These are phyloP conservation scores for Claviceps sp. DNA, from an alignment of 2,329 filamentous ascomycete species.

Conservation along the genomic window DNA sequence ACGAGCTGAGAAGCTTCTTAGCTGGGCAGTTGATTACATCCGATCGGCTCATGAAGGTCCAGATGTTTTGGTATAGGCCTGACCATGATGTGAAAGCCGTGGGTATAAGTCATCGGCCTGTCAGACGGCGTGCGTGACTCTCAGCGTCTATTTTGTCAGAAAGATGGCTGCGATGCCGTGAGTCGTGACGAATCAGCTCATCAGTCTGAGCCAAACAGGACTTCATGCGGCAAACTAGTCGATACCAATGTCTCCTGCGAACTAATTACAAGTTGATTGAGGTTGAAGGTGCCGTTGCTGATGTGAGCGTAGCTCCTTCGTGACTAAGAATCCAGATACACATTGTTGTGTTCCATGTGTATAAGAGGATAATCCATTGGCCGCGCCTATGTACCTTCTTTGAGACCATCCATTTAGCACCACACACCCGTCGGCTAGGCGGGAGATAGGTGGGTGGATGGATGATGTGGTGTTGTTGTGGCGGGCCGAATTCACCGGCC, in stretches of 20 bases:
- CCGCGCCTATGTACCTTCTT: background rate
- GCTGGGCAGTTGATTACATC: background rate
- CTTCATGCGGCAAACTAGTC: background rate
- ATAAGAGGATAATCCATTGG: background rate
- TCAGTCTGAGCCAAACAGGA: background rate
- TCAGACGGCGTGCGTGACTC: background rate
- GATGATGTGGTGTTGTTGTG: slow-evolving; percentile 1
- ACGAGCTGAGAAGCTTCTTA: background rate
- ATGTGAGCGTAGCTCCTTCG: background rate
- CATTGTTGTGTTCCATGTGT: background rate
- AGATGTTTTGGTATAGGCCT: background rate
- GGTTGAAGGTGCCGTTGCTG: background rate
- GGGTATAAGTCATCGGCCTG: background rate
- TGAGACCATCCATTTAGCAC: background rate
- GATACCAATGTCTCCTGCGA: background rate
- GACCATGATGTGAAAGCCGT: background rate
- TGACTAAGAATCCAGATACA: background rate
- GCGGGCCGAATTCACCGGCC: slow-evolving; percentile 1
- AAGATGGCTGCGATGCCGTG: background rate
- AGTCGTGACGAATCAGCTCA: background rate
- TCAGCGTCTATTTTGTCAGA: background rate
- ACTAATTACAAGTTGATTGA: background rate
- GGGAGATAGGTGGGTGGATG: background rate
- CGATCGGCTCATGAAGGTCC: background rate
- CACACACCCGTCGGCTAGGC: background rate